Evolutionary conservation across 805 yeast species (phyloP).

Genomic region (Wickerhamiella kurtzmanii): DNA sequence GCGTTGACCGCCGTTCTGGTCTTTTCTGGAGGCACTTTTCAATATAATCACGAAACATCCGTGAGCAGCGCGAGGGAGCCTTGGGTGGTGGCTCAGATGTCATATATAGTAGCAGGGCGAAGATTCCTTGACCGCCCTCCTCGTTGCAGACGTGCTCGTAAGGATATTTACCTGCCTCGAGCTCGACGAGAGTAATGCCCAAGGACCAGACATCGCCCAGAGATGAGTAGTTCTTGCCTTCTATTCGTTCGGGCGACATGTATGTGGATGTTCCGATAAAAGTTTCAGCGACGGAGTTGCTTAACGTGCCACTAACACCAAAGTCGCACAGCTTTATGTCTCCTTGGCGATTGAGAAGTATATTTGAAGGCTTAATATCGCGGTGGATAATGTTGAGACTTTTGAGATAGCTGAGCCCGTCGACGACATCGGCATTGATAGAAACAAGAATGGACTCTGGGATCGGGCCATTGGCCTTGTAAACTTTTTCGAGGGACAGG

Average conservation of each 20-base stretch:
- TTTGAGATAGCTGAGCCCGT: slow-evolving; percentile 72
- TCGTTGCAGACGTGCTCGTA: slow-evolving; percentile 28
- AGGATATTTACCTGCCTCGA: slow-evolving; percentile 76
- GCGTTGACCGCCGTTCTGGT: slow-evolving; percentile 62
- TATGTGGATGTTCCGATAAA: slow-evolving; percentile 97
- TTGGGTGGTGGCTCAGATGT: slow-evolving; percentile 88
- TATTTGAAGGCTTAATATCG: slow-evolving; percentile 93
- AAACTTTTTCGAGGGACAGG: slow-evolving; percentile 75
- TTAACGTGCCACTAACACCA: slow-evolving; percentile 86
- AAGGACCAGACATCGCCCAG: slow-evolving; percentile 96
- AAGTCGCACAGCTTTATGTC: slow-evolving; percentile 88
- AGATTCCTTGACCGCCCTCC: slow-evolving; percentile 31
- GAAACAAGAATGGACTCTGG: slow-evolving; percentile 59
- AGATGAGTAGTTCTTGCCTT: slow-evolving; percentile 86
- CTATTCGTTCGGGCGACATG: slow-evolving; percentile 96
- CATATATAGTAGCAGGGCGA: slow-evolving; percentile 80
- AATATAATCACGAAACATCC: slow-evolving; percentile 50
- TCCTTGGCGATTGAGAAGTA: slow-evolving; percentile 73
- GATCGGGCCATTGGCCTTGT: slow-evolving; percentile 46
- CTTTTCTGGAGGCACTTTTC: slow-evolving; percentile 53
- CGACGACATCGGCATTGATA: slow-evolving; percentile 60
- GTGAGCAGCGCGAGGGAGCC: slow-evolving; percentile 35
- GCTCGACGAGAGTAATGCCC: slow-evolving; percentile 79
- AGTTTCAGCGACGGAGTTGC: slow-evolving; percentile 90
- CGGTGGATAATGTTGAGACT: slow-evolving; percentile 82